Evolutionary conservation across 495 filamentous ascomycete species (phyloP), one percentile per base, ranked within the genome.

Genomic region (Penicillium pulvis): DNA sequence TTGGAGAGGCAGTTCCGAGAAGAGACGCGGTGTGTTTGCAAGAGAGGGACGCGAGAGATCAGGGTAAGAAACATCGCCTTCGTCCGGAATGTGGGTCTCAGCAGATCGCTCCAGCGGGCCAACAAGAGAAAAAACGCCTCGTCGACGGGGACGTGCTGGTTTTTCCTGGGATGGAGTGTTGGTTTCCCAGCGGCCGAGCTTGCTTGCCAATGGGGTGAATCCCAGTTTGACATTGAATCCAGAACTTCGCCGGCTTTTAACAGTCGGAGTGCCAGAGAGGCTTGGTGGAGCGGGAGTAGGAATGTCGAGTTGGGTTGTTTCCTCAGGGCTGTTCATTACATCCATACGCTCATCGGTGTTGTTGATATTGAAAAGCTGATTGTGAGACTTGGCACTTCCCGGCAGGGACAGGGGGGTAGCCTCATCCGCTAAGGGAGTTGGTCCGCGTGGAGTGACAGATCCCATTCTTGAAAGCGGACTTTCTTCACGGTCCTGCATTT

Each of bases 141-240:
- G 65, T 3, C 67, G 75, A 52, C 63, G 68, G 4, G 70, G 65
- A 23, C 68, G 77, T 56, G 30, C 56, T 45, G 62, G 70, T 57
- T 71, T 70, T 14, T 62, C 65, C 63, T 86, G 80, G 6, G 72
- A 68, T 3, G 82, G 75, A 36, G 77, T 81, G 41, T 63, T 76
- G 45, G 85, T 78, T 55, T 79, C 78, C 87, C 89, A 90, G 6
- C 76, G 71, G 55, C 73, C 80, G 7, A 91, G 69, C 57, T 87
- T 81, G 8, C 78, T 68, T 20, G 85, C 83, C 17, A 90, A 69
- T 12, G 86, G 82, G 3, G 86, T 87, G 48, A 90, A 86, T 16
- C 82, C 83, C 39, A 84, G 55, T 35, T 64, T 45, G 53, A 66
- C 46, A 55, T 69, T 70, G 43, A 61, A 64, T 54, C 64, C 54